These are phyloP conservation scores for Solanum rostratum DNA, from an alignment of 257 asterid genomes.

Conservation along the genomic window DNA sequence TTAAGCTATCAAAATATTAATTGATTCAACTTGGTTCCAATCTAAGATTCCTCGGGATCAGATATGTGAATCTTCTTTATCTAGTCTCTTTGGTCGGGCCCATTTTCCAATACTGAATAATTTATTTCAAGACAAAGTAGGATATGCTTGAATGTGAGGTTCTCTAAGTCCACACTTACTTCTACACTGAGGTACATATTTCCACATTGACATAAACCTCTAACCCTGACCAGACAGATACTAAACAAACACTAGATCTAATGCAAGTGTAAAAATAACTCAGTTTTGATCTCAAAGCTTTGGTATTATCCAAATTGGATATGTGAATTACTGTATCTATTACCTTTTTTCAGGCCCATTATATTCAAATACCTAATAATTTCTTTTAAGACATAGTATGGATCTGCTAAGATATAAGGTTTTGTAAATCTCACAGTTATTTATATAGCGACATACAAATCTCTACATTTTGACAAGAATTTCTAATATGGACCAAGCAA, in stretches of 20 bases:
- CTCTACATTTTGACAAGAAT: neutral
- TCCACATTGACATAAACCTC: neutral
- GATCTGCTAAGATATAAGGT: neutral
- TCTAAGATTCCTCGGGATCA: neutral
- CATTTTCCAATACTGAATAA: neutral
- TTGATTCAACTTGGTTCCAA: neutral
- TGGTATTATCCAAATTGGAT: neutral
- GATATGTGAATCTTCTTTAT: neutral
- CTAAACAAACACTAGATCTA: neutral
- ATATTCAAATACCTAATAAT: neutral
- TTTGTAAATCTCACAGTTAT: neutral
- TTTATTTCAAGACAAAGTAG: neutral
- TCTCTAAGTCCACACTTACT: neutral
- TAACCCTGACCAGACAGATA: neutral
- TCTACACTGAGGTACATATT: neutral
- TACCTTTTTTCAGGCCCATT: neutral
- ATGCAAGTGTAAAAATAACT: neutral
- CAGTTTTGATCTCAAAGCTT: neutral
- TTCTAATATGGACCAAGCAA: neutral
- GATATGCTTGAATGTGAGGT: neutral
- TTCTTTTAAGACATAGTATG: neutral
- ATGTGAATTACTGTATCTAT: neutral
- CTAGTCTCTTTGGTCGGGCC: neutral
- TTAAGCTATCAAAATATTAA: neutral
- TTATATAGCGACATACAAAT: neutral